Conservation (phyloP, 208 protist genomes). For the Trypanosoma lewisi region DNA sequence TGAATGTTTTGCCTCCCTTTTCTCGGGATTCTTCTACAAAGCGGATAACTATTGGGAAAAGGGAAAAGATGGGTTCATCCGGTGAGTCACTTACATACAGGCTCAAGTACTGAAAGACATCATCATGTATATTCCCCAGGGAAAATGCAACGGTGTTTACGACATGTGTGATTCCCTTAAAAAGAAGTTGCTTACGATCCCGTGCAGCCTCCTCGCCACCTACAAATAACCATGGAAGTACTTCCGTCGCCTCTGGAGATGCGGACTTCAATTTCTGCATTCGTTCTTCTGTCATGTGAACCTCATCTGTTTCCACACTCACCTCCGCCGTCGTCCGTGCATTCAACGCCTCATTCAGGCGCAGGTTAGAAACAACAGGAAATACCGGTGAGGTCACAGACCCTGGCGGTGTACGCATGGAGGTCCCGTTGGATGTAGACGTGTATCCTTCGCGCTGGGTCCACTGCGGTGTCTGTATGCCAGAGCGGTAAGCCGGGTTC, state of each 20-base stretch:
- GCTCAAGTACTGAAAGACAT: slow-evolving; percentile 83
- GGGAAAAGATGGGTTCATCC: slow-evolving; percentile 88
- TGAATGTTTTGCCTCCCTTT: slow-evolving; percentile 70
- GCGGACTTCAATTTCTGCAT: slow-evolving; percentile 52
- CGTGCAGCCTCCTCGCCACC: slow-evolving; percentile 66
- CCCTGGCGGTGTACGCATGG: slow-evolving; percentile 9
- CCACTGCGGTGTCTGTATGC: background rate
- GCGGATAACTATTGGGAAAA: slow-evolving; percentile 85
- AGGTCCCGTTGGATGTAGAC: slow-evolving; percentile 9
- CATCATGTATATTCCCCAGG: slow-evolving; percentile 52
- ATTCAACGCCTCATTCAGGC: slow-evolving; percentile 18
- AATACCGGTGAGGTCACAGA: slow-evolving; percentile 11
- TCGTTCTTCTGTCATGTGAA: slow-evolving; percentile 56
- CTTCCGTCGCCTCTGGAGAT: slow-evolving; percentile 70
- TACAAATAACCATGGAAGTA: slow-evolving; percentile 85
- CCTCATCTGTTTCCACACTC: slow-evolving; percentile 44
- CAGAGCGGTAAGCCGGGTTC: slow-evolving; percentile 5
- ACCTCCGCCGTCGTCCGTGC: background rate
- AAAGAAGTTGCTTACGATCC: slow-evolving; percentile 62
- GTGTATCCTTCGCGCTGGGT: slow-evolving; percentile 6
- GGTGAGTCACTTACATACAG: slow-evolving; percentile 86
- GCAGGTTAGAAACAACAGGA: slow-evolving; percentile 19
- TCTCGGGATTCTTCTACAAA: slow-evolving; percentile 78
- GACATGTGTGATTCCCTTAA: slow-evolving; percentile 90
- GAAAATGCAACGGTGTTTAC: slow-evolving; percentile 91